Evolutionary conservation across 805 yeast genomes (phyloP), one percentile per base, ranked within the genome.

Genomic region (Cyberlindnera americana): DNA sequence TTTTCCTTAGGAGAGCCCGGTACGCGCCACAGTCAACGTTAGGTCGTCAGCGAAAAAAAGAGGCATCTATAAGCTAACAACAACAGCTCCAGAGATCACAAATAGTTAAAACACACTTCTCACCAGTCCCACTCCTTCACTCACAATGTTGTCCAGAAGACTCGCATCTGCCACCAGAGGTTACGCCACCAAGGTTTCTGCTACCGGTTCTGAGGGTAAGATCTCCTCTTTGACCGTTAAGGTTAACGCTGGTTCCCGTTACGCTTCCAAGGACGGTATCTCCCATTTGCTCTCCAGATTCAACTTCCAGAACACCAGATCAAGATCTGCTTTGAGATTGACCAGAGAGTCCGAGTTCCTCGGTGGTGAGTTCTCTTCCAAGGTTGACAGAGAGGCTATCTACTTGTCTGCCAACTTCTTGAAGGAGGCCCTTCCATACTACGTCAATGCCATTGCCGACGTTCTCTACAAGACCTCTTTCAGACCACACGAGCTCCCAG

Each of bases 291-390:
- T 90, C 58, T 77, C 91, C 58, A 78, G 88, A 65, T 89, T 79
- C 65, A 83, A 82, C 56, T 93, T 83, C 73, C 78, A 83, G 61
- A 82, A 84, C 74, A 88, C 96, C 41, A 72, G 73, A 47, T 64
- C 78, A 54, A 87, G 88, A 65, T 83, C 96, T 15, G 96, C 93
- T 18, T 75, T 93, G 62, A 85, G 98, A 72, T 73, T 90, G 59
- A 84, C 89, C 60, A 85, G 99, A 69, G 99, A 93, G 70, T 70
- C 90, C 37, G 99, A 91, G 71, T 77, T 93, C 50, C 73, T 91
- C 50, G 98, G 99, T 53, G 98, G 96, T 61, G 67, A 66, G 45
- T 77, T 88, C 65, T 60, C 74, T 35, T 71, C 95, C 32, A 56
- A 60, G 41, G 81, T 88, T 54, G 79, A 85, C 64, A 83, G 96